Evolutionary conservation across 257 asterid species (phyloP).

Genomic region (Jacaranda copaia): DNA sequence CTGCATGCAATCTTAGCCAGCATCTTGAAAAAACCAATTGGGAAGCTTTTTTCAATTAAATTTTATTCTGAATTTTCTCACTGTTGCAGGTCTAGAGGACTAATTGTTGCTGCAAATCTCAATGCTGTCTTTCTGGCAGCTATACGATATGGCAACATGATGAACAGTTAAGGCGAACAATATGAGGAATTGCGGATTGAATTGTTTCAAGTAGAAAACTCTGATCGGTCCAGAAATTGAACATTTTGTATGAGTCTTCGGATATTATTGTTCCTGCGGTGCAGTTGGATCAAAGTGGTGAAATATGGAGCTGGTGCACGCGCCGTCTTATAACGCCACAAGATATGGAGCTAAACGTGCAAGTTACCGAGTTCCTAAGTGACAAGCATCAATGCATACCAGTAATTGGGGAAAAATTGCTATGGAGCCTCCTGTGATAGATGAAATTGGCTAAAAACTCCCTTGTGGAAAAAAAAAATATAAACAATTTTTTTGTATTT

Average conservation of each 20-base stretch:
- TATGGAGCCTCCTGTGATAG: too few relatives aligned
- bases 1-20: background rate
- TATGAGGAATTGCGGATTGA: background rate
- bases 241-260: background rate
- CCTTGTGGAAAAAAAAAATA: too few relatives aligned
- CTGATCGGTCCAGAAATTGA: background rate
- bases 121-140: background rate
- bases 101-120: background rate
- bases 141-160: background rate
- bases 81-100: background rate
- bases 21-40: background rate
- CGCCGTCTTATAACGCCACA: too few relatives aligned
- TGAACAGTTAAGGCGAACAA: background rate
- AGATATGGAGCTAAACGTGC: too few relatives aligned
- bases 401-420: too few relatives aligned
- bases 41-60: background rate
- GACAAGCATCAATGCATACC: background rate
- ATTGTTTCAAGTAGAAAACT: background rate
- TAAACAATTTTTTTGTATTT: too few relatives aligned
- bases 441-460: too few relatives aligned
- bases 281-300: background rate
- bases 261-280: background rate
- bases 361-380: background rate
- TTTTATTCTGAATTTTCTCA: background rate
- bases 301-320: too few relatives aligned